Conservation (phyloP, 2,329 filamentous ascomycete genomes). For the Verruconis gallopava region DNA sequence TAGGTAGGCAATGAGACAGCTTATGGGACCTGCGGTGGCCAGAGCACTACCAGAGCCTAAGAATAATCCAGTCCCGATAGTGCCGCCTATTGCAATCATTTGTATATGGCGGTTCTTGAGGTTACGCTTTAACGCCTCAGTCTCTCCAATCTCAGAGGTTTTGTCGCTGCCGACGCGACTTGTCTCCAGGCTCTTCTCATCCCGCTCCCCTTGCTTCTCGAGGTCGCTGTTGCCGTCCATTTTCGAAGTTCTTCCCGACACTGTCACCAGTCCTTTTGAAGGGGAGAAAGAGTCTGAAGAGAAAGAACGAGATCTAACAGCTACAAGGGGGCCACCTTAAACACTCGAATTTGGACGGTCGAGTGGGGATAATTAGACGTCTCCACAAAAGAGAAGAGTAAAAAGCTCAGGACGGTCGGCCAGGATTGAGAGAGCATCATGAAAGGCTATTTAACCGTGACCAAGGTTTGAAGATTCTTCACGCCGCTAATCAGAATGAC, state of each 20-base stretch:
- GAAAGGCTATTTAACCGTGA: background rate
- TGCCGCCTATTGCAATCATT: slow-evolving; percentile 71
- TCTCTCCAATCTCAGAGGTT: slow-evolving; percentile 16
- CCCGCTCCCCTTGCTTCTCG: background rate
- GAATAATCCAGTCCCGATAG: slow-evolving; percentile 11
- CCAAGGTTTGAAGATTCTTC: background rate
- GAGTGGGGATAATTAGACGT: no score
- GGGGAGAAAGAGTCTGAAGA: no score
- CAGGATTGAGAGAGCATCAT: no score
- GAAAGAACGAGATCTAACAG: no score
- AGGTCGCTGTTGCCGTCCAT: background rate
- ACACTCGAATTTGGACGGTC: no score
- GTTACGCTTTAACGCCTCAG: slow-evolving; percentile 26
- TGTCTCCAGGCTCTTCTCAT: background rate
- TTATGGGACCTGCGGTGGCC: slow-evolving; percentile 35
- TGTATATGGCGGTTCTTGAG: slow-evolving; percentile 71
- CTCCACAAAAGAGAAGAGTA: no score
- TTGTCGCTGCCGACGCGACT: slow-evolving; percentile 19
- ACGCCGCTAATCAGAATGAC: background rate
- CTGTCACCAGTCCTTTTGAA: no score
- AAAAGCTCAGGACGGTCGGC: no score
- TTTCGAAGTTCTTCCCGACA: no score
- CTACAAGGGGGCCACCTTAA: no score
- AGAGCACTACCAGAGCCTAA: slow-evolving; percentile 16
- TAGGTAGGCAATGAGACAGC: slow-evolving; percentile 24